Evolutionary conservation across 352 stramenopile species (phyloP), one percentile per base, ranked within the genome.

Genomic region (Phytophthora litchii): DNA sequence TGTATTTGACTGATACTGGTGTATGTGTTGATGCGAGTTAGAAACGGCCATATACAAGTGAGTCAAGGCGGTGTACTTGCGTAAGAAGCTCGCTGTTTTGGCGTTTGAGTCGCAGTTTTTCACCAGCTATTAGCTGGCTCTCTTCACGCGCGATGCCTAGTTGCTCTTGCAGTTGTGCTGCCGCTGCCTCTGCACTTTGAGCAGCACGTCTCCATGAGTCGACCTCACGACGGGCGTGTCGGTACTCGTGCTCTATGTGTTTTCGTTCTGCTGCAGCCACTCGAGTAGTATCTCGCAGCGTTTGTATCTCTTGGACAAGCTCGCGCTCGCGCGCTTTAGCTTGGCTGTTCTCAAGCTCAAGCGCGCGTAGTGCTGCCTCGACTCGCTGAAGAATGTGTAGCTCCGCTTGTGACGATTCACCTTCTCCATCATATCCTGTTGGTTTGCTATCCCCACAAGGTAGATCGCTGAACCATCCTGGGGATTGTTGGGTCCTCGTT

Each of bases 31-130:
- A 29, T 46, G 3, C 54, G 31, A 36, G n/a, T 42, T 73, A 90
- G 66, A 93, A 91, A 1, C 81, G 80, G 1, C 81, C 81, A 53
- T 92, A 91, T 36, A 92, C 80, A 20, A 92, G 71, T 13, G 80
- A 84, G 49, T 92, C 82, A 32, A 91, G 75, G 3, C 84, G 80
- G 61, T 89, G 80, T 8, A 94, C 82, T 16, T 92, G 82, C 3
- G 79, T 75, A 4, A 83, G 53, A 3, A 94, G 61, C 59, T 93
- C 81, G 45, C 74, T 76, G 70, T 93, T 93, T 42, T 90, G 81
- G 11, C 77, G 74, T 60, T 87, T 77, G 23, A 94, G 72, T 0
- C 84, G 72, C 35, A 75, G 41, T 21, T 70, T 72, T 50, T 92
- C 82, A 38, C 72, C 73, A 9, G 64, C 70, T 27, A 91, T 58